Percentiles rank a stretch among this genome's conserved stretches.
Conservation (phyloP, 768 basidiomycete genomes). For the Lactarius hatsudake region DNA sequence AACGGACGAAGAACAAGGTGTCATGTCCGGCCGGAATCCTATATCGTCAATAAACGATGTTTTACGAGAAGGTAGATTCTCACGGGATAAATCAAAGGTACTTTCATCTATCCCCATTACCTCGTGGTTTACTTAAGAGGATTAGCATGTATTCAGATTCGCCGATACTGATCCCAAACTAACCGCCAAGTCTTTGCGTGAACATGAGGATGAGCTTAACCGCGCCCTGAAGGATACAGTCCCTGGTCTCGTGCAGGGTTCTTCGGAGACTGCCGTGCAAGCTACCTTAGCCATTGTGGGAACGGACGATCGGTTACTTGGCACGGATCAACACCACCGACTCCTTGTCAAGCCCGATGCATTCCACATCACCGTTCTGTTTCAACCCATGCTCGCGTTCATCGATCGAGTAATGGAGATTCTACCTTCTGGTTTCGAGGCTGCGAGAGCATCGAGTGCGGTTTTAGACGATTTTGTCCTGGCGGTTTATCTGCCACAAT, state of each 20-base stretch:
- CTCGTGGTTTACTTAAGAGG: neutral
- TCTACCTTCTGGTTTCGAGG: constrained; percentile 70
- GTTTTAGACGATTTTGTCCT: constrained; percentile 92
- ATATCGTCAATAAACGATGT: constrained; percentile 94
- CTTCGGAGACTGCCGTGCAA: constrained; percentile 61
- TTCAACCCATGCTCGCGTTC: constrained; percentile 89
- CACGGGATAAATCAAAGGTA: constrained; percentile 79
- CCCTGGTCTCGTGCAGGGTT: constrained; percentile 83
- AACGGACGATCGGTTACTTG: constrained; percentile 71
- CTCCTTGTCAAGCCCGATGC: constrained; percentile 86
- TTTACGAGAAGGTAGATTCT: constrained; percentile 76
- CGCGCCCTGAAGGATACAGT: constrained; percentile 85
- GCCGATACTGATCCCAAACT: constrained; percentile 82
- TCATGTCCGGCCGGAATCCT: constrained; percentile 76
- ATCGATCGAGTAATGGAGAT: constrained; percentile 68
- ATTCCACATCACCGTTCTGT: constrained; percentile 92
- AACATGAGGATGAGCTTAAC: constrained; percentile 82
- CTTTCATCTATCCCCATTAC: neutral
- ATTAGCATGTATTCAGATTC: constrained; percentile 85
- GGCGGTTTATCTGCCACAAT: constrained; percentile 87
- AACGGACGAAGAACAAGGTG: constrained; percentile 84
- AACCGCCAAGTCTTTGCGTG: constrained; percentile 61
- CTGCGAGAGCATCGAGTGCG: constrained; percentile 59
- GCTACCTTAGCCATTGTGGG: constrained; percentile 57
- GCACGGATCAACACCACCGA: constrained; percentile 76